These are phyloP conservation scores for Cytospora mali DNA, from an alignment of 2,329 filamentous ascomycete genomes.

Conservation along the genomic window DNA sequence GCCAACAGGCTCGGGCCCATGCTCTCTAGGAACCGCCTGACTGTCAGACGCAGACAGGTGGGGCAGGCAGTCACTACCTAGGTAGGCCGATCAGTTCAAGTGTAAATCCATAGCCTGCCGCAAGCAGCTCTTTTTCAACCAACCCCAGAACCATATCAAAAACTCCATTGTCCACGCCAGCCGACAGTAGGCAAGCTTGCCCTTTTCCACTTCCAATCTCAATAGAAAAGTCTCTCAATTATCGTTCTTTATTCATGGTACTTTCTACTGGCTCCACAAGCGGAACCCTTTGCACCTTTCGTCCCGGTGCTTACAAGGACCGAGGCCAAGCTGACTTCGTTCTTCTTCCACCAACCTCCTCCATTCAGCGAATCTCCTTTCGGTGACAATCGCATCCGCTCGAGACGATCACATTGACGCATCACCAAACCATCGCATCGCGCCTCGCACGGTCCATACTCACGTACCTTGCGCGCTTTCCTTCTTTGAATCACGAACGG, in stretches of 20 bases:
- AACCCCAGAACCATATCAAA: not conserved
- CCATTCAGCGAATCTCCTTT: not conserved
- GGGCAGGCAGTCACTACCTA: constrained; percentile 9
- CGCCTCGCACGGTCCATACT: constrained; percentile 3
- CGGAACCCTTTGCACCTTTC: not conserved
- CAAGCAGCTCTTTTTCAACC: constrained; percentile 10
- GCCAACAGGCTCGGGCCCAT: no score
- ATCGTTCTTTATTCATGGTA: not conserved
- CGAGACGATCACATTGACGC: not conserved
- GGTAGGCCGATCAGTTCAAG: not conserved
- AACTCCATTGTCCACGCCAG: not conserved
- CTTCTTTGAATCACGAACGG: not conserved
- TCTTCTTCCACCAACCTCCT: constrained; percentile 5
- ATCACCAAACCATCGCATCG: not conserved
- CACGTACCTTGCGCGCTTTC: not conserved
- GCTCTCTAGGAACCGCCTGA: constrained; percentile 3
- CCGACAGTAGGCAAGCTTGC: constrained; percentile 11
- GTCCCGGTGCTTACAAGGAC: constrained; percentile 12
- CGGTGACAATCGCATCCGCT: not conserved
- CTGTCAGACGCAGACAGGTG: constrained; percentile 15
- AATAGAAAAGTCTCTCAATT: not conserved
- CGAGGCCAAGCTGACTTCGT: constrained; percentile 11
- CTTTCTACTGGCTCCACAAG: constrained; percentile 1
- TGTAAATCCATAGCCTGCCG: constrained; percentile 14
- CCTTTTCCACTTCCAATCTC: not conserved